phyloP scores from a whole-genome alignment of 192 early-diverging fungal genomes.

The Neocallimastix lanati region DNA sequence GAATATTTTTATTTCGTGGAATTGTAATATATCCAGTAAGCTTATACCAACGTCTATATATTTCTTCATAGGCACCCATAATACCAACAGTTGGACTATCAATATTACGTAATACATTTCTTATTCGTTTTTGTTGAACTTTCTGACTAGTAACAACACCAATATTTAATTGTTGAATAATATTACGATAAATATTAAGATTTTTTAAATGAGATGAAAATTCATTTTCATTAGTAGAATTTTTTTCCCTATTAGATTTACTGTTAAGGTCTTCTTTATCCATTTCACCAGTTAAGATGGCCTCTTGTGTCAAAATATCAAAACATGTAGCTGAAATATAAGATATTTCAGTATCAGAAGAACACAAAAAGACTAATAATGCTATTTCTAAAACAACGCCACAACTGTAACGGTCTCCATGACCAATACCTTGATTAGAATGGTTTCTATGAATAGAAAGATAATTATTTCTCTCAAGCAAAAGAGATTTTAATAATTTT shows the following conservation, averaged over 20 bases:
- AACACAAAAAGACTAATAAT: slow-evolving; percentile 55
- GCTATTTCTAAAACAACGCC: slow-evolving; percentile 55
- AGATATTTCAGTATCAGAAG: slow-evolving; percentile 47
- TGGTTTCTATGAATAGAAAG: slow-evolving; percentile 27
- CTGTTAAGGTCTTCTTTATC: slow-evolving; percentile 14
- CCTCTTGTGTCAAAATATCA: slow-evolving; percentile 50
- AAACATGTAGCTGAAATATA: slow-evolving; percentile 41
- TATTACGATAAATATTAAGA: not conserved
- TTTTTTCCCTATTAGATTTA: slow-evolving; percentile 46
- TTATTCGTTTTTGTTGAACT: slow-evolving; percentile 57
- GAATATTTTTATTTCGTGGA: slow-evolving; percentile 7
- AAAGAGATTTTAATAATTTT: slow-evolving; percentile 8
- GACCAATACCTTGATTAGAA: slow-evolving; percentile 28
- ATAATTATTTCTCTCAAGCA: slow-evolving; percentile 14
- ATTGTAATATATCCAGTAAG: slow-evolving; percentile 16
- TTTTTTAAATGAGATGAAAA: slow-evolving; percentile 13
- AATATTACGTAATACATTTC: slow-evolving; percentile 48
- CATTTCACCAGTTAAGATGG: slow-evolving; percentile 41
- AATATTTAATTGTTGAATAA: not conserved
- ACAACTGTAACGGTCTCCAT: slow-evolving; percentile 43
- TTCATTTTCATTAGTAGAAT: slow-evolving; percentile 48
- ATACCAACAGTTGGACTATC: slow-evolving; percentile 48
- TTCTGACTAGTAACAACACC: slow-evolving; percentile 22
- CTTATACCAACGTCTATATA: slow-evolving; percentile 52
- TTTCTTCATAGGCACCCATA: slow-evolving; percentile 66